Percentiles rank a stretch among this genome's conserved stretches.
Conservation (phyloP, 768 basidiomycete genomes). For the Lentinula lateritia region DNA sequence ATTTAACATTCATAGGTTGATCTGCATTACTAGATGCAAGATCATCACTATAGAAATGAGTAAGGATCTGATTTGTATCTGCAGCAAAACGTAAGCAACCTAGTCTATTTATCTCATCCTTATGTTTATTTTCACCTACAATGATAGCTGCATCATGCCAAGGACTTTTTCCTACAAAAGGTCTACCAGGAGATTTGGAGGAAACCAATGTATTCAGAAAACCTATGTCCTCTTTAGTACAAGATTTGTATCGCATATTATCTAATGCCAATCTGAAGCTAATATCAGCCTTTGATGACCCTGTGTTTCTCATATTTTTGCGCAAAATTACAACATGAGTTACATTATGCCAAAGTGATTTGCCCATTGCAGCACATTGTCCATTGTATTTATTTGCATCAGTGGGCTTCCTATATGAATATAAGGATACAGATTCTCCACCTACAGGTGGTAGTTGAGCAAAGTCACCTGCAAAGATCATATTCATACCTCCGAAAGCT, state of each 20-base stretch:
- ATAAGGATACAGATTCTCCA: slow-evolving; percentile 15
- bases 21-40: no score
- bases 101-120: slow-evolving; percentile 26
- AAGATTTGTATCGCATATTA: no score
- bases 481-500: slow-evolving; percentile 22
- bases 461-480: slow-evolving; percentile 32
- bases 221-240: slow-evolving; percentile 22
- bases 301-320: slow-evolving; percentile 25
- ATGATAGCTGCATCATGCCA: slow-evolving; percentile 29
- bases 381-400: not conserved
- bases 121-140: slow-evolving; percentile 21
- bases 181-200: slow-evolving; percentile 32
- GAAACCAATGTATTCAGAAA: slow-evolving; percentile 23
- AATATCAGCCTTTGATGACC: slow-evolving; percentile 21
- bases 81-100: slow-evolving; percentile 24
- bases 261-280: slow-evolving; percentile 23
- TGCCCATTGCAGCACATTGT: slow-evolving; percentile 18
- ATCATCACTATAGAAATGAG: slow-evolving; percentile 20
- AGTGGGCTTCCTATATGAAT: slow-evolving; percentile 12
- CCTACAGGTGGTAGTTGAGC: slow-evolving; percentile 24
- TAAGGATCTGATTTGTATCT: slow-evolving; percentile 18
- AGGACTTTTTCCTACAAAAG: slow-evolving; percentile 24
- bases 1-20: not conserved
- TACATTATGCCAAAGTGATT: slow-evolving; percentile 24
- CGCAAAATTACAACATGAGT: slow-evolving; percentile 19